Evolutionary conservation across 1,284 basidiomycete genomes (phyloP), one percentile per base, ranked within the genome.

Genomic region (Puccinia horiana): DNA sequence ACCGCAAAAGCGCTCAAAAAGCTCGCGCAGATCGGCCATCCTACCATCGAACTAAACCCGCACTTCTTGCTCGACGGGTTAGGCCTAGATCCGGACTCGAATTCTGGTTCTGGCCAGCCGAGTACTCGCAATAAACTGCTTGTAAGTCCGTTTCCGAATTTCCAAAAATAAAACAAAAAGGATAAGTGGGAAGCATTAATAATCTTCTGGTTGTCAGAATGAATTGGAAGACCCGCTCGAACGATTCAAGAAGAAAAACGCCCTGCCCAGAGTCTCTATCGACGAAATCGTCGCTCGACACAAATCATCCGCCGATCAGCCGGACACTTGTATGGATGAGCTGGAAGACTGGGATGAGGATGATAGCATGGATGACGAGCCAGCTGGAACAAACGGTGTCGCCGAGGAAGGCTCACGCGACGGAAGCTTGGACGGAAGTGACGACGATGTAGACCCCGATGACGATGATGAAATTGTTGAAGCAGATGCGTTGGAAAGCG

Each of bases 281-380:
- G 94, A 97, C 87, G 94, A 97, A 86, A 97, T 96, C 84, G 95
- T 96, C 85, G 91, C 91, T 69, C 89, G 92, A 82, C 89, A 92
- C 81, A 90, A 75, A 61, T 75, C 75, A 58, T 40, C 80, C 32
- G 63, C 18, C 29, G 72, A 81, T 49, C 84, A 81, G 82, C 84
- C 84, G 85, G 83, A 86, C 86, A 61, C 87, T 88, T 44, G 92
- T 93, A 86, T 89, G 91, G 82, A 93, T 93, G 88, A 87, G 91
- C 82, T 88, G 86, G 76, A 84, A 86, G 37, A 85, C 85, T 44
- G 85, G 86, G 52, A 85, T 86, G 26, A 86, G 84, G 4, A 86
- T 86, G 14, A 86, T 86, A 32, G 85, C 84, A 14, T 84, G 65
- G 65, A 69, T 1, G 73, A 75, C 20, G n/a, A 52, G 29, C 20